Conservation (phyloP, 805 yeast genomes). For the Wickerhamomyces ciferrii region DNA sequence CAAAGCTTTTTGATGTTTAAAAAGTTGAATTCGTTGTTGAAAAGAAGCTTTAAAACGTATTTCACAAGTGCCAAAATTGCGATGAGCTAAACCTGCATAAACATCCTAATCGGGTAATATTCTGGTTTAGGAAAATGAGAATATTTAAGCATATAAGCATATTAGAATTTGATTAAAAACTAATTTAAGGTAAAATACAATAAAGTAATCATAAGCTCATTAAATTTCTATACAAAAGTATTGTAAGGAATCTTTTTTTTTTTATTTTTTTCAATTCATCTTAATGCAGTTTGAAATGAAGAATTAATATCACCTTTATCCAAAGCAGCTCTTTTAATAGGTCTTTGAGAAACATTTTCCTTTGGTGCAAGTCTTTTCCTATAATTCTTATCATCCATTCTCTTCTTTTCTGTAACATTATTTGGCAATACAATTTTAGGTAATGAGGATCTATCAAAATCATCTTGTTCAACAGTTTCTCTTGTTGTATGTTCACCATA, state of each 20-base stretch:
- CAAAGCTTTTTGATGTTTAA: too few species aligned
- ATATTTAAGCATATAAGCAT: too few species aligned
- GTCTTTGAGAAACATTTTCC: constrained; percentile 6
- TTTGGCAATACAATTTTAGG: constrained; percentile 5
- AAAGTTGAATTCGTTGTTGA: not conserved
- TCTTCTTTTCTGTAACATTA: not conserved
- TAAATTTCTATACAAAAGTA: not conserved
- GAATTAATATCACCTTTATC: constrained; percentile 22
- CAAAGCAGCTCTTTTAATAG: constrained; percentile 22
- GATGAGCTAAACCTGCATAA: not conserved
- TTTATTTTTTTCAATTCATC: not conserved
- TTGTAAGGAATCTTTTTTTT: too few species aligned
- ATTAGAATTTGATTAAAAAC: too few species aligned
- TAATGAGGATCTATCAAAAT: constrained; percentile 8
- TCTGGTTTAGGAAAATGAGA: not conserved
- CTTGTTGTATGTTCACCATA: not conserved
- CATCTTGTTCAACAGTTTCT: constrained; percentile 6
- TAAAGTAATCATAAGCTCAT: not conserved
- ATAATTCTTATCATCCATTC: not conserved
- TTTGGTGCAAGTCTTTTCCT: constrained; percentile 5
- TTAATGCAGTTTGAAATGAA: constrained; percentile 13
- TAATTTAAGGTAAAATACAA: too few species aligned
- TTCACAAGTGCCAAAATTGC: not conserved
- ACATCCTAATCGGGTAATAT: not conserved
- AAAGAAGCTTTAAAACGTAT: not conserved